Evolutionary conservation across 345 rosid genomes (phyloP), one percentile per base, ranked within the genome.

Genomic region (Excoecaria cochinchinensis): DNA sequence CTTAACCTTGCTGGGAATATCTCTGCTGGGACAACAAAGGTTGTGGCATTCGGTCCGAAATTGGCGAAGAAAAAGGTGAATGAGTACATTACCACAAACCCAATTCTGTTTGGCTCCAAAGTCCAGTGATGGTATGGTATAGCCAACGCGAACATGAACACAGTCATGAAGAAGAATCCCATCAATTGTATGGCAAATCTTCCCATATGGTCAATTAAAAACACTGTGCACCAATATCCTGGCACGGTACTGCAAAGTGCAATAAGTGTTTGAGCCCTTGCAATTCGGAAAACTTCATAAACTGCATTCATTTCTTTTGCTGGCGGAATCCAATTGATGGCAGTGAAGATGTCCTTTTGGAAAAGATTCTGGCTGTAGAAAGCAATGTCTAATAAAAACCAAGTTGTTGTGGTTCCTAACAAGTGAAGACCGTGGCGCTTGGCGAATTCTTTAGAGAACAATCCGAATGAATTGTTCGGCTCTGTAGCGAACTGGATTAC

Each of bases 121-220:
- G 82, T 79, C 82, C 82, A 79, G 68, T 79, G 82, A 40, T 74
- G 47, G 78, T 79, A 79, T 13, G 82, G 82, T 13, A 79, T 74
- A 16, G 82, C 82, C 2, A 79, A 17, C 4, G 82, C 82, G 62
- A 79, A 79, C 82, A 79, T 79, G 72, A 79, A 79, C 17, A 79
- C 82, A 19, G 82, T 79, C 82, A 79, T 79, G 72, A 74, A 74
- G 78, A 79, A 70, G 78, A 79, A 74, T 14, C 78, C 82, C 78
- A 79, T 62, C 65, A 79, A 21, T 61, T 79, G 82, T 21, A 79
- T 79, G 4, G 70, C 74, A 17, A 74, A 74, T 64, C 82, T 74
- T 19, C 82, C 82, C 42, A 74, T 55, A 21, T 40, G 10, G 24
- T 79, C 82, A 9, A 79, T 64, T 0, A 74, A 3, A 1, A 13